phyloP scores from a whole-genome alignment of 192 early-diverging fungal genomes.

The Phlyctochytrium planicorne region DNA sequence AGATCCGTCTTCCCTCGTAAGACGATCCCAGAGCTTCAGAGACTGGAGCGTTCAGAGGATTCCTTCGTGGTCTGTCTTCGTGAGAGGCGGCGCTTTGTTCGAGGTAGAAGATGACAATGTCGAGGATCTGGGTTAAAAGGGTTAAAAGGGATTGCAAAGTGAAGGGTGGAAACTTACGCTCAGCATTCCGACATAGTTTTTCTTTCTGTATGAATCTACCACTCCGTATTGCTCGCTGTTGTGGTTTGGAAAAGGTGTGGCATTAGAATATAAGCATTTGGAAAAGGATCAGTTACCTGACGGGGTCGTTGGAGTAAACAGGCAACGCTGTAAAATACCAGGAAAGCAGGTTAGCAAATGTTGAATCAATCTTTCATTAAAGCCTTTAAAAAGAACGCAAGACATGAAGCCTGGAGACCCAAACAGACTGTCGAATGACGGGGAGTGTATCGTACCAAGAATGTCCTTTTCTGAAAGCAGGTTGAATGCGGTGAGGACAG shows the following conservation, averaged over 20 bases:
- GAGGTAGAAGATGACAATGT: slow-evolving; percentile 8
- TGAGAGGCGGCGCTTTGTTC: background rate
- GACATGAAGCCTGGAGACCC: too few species aligned
- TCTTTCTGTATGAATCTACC: background rate
- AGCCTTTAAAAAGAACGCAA: too few species aligned
- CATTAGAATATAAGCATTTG: too few species aligned
- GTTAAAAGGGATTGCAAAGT: background rate
- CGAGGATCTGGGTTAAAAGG: background rate
- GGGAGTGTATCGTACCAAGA: background rate
- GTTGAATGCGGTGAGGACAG: background rate
- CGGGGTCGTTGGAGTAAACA: background rate
- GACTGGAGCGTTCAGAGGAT: background rate
- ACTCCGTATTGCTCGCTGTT: slow-evolving; percentile 1
- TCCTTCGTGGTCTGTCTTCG: background rate
- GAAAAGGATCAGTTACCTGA: too few species aligned
- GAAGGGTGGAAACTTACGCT: background rate
- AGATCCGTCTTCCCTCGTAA: background rate
- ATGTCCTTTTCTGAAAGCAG: background rate
- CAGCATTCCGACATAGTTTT: slow-evolving; percentile 2
- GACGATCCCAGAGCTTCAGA: slow-evolving; percentile 6
- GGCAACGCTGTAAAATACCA: background rate
- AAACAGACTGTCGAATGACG: too few species aligned
- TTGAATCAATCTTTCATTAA: too few species aligned
- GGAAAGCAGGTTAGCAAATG: too few species aligned
- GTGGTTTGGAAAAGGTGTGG: too few species aligned